Evolutionary conservation across 179 eudicot genomes (phyloP).

Genomic region (Gypsophila paniculata): DNA sequence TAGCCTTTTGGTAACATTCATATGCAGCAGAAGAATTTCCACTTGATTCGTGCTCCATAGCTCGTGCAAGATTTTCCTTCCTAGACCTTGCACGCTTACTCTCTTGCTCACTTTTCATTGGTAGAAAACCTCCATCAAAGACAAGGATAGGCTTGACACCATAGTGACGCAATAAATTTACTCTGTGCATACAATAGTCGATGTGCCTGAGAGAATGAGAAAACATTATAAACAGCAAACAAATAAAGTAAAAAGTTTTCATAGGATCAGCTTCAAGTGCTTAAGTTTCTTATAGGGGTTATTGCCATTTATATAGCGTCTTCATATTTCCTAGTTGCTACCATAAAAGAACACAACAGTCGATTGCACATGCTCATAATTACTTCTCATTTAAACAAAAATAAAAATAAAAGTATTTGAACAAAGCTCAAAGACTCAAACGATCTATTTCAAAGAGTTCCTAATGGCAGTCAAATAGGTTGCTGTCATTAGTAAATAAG

Average conservation of each 20-base stretch:
- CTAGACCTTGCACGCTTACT: conserved; percentile 87
- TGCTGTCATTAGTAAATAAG: no score
- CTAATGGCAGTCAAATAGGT: background rate
- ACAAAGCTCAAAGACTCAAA: background rate
- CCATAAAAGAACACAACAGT: background rate
- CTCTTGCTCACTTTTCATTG: conserved; percentile 94
- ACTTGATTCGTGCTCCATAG: conserved; percentile 81
- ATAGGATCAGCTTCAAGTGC: background rate
- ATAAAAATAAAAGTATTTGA: background rate
- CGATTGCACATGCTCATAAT: no score
- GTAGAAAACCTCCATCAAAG: conserved; percentile 87
- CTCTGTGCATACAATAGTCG: conserved; percentile 93
- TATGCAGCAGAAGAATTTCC: conserved; percentile 83
- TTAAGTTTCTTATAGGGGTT: background rate
- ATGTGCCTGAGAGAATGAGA: conserved; percentile 56
- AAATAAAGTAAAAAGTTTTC: background rate
- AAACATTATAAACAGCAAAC: conserved; percentile 5
- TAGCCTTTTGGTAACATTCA: conserved; percentile 91
- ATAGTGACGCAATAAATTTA: conserved; percentile 84
- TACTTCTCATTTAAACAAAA: background rate
- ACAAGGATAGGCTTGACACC: conserved; percentile 86
- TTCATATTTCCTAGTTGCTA: background rate
- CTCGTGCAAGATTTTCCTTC: conserved; percentile 87
- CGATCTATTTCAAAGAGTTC: background rate
- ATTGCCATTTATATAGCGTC: background rate